phyloP scores from a whole-genome alignment of 2,329 filamentous ascomycete species.

The Catunica adiposa region DNA sequence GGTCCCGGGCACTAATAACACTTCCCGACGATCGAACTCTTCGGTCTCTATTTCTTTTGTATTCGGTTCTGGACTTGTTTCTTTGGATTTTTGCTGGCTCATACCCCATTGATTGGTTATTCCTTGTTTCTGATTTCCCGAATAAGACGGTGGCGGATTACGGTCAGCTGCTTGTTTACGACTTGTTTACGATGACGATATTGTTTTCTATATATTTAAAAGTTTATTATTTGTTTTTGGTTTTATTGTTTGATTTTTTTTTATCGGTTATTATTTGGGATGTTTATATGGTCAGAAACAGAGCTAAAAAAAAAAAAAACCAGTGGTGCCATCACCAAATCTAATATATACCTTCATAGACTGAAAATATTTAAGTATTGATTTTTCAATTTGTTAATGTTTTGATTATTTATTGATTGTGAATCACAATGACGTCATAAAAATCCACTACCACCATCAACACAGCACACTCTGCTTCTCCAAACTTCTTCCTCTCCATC shows the following conservation, averaged over 20 bases:
- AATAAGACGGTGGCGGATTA: too few relatives aligned
- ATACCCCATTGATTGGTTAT: not conserved
- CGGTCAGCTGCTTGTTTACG: not conserved
- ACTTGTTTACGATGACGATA: not conserved
- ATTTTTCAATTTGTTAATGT: too few relatives aligned
- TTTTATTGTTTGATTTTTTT: not conserved
- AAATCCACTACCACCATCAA: not conserved
- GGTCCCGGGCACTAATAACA: not conserved
- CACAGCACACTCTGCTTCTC: not conserved
- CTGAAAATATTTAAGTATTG: too few relatives aligned
- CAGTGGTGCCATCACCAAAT: too few relatives aligned
- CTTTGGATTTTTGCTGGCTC: not conserved
- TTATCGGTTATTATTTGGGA: not conserved
- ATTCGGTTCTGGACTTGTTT: slow-evolving; percentile 2
- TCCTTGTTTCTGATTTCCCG: not conserved
- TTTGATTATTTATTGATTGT: too few relatives aligned
- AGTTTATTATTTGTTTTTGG: not conserved
- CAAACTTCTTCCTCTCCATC: not conserved
- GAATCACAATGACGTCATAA: too few relatives aligned
- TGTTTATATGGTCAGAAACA: too few relatives aligned
- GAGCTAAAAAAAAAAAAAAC: too few relatives aligned
- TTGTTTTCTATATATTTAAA: not conserved
- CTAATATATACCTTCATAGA: too few relatives aligned
- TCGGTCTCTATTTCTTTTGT: not conserved
- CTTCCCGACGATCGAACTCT: not conserved